phyloP scores from a whole-genome alignment of 495 filamentous ascomycete species.

The Podospora pseudocomata region DNA sequence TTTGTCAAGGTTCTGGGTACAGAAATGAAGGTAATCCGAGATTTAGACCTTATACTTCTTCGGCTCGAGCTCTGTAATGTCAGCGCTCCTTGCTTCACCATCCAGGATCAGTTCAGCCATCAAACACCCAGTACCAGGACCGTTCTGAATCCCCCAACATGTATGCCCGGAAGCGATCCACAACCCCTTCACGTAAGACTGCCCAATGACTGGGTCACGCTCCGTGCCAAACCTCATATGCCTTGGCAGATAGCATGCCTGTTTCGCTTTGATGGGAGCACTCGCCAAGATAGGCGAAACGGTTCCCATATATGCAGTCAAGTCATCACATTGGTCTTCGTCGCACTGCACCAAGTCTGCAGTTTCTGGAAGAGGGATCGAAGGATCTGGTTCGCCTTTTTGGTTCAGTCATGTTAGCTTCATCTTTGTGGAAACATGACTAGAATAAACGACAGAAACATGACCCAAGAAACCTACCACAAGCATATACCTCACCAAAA shows the following conservation, averaged over 20 bases:
- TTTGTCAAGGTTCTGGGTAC: no score
- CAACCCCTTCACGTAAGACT: constrained; percentile 69
- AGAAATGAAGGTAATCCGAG: no score
- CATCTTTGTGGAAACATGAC: no score
- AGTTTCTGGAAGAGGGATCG: constrained; percentile 69
- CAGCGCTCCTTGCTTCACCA: constrained; percentile 70
- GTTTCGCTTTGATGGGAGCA: constrained; percentile 73
- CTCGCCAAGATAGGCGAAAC: constrained; percentile 73
- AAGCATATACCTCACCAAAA: constrained; percentile 85
- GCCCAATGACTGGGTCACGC: constrained; percentile 70
- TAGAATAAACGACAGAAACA: no score
- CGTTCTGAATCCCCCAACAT: constrained; percentile 98
- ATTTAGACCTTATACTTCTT: constrained; percentile 46
- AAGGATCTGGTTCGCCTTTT: constrained; percentile 73
- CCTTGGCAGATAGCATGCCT: constrained; percentile 93
- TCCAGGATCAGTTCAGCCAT: constrained; percentile 86
- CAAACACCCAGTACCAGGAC: constrained; percentile 81
- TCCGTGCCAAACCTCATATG: constrained; percentile 55
- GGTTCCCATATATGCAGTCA: constrained; percentile 73
- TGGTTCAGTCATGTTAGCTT: neutral
- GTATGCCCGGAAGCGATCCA: constrained; percentile 89
- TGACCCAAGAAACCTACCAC: constrained; percentile 41
- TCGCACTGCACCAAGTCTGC: constrained; percentile 78
- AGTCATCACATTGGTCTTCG: constrained; percentile 74
- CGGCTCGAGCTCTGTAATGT: constrained; percentile 67